Percentiles rank a stretch among this genome's conserved stretches.
These are phyloP conservation scores for Rubia occidens DNA, from an alignment of 305 asterid species.

Conservation along the genomic window DNA sequence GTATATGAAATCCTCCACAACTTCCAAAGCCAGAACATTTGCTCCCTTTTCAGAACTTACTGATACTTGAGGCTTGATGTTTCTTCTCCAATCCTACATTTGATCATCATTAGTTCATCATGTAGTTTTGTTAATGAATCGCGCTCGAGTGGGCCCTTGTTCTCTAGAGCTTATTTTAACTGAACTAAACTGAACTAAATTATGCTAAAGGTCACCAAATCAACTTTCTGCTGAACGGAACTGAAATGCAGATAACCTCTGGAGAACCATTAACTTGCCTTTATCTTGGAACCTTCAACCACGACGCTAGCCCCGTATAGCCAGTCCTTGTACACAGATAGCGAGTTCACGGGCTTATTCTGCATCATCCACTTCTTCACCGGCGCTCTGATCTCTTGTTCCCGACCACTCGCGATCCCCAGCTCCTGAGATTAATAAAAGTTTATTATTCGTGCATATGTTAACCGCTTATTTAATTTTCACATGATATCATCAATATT, in stretches of 20 bases:
- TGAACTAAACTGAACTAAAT: too few relatives aligned
- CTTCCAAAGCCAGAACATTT: slow-evolving; percentile 64
- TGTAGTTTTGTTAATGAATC: slow-evolving; percentile 5
- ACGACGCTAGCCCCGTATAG: slow-evolving; percentile 47
- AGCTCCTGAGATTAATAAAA: slow-evolving; percentile 35
- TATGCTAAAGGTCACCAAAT: too few relatives aligned
- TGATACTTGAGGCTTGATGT: slow-evolving; percentile 46
- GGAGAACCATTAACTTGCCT: slow-evolving; percentile 42
- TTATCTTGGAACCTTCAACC: slow-evolving; percentile 62
- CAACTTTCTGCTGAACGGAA: too few relatives aligned
- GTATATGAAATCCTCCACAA: slow-evolving; percentile 85
- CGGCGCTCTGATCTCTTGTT: slow-evolving; percentile 67
- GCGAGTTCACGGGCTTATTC: slow-evolving; percentile 57
- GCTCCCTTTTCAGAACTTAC: slow-evolving; percentile 55
- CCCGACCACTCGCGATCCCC: slow-evolving; percentile 45
- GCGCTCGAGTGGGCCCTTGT: too few relatives aligned
- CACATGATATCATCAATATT: too few relatives aligned
- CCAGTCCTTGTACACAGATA: slow-evolving; percentile 66
- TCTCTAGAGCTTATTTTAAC: too few relatives aligned
- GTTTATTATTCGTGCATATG: too few relatives aligned
- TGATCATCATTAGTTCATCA: neutral
- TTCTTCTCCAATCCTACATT: slow-evolving; percentile 74
- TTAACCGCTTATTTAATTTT: too few relatives aligned
- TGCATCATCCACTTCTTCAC: slow-evolving; percentile 63
- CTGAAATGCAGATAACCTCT: too few relatives aligned